Base-by-base conservation (phyloP, 441 rosid genomes). In the Brassica balearica region DNA sequence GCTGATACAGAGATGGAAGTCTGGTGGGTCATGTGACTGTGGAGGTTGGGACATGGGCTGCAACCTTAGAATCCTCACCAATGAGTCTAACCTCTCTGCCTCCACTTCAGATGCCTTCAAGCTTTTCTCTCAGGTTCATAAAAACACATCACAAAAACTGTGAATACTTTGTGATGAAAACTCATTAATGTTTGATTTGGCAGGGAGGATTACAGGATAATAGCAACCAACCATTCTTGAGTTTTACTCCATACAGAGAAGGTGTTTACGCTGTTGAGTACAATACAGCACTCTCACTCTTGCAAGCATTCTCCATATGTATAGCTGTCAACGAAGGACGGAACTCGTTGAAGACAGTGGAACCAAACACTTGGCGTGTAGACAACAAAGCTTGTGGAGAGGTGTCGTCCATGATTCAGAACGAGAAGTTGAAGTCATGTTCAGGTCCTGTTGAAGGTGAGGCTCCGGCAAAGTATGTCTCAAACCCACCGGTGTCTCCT, bases 41-140 rank as follows among this genome's bases (percentile, higher is more conserved):
- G 99, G 98, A 74, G 99, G 98, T 78, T 95, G 99, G 98, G 99
- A 95, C 80, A 82, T 91, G 82, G 94, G 95, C 38, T 95, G 99
- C 85, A 83, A 89, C 73, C 96, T 92, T 62, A 84, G 81, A 87
- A 80, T 91, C 84, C 89, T 93, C 34, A 77, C 84, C 12, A 90
- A 85, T 75, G 65, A 77, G 25, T 82, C 73, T 72, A 62, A 72
- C 81, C 87, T 65, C 32, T 75, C 82, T 65, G 77, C 66, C 20
- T 76, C 90, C 20, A 9, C 69, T 22, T 12, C 80, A 38, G 88
- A 84, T 43, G 86, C 77, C 68, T 90, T 92, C 71, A 87, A 88
- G 77, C 87, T 95, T 70, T 85, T 87, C 87, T 85, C 82, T 77
- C 93, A 88, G 97, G 99, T 95, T 78, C 25, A n/a, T 15, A 71